Evolutionary conservation across 371 early-diverging fungal species (phyloP), one percentile per base, ranked within the genome.

Genomic region (Dentiscutata heterogama): DNA sequence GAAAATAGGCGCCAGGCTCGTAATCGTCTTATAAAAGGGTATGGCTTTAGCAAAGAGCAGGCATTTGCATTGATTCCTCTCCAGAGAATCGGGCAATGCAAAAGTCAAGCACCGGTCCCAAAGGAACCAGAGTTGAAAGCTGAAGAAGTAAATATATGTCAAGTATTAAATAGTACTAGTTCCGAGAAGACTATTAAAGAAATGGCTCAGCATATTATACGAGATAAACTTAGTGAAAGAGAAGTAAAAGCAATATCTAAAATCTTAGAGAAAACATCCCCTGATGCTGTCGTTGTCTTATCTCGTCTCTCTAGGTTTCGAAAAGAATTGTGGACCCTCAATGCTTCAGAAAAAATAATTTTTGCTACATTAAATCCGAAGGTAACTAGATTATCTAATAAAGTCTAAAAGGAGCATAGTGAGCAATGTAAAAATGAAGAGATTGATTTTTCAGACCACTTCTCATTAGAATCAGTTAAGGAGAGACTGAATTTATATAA

Each of bases 381-480:
- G 3, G 60, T 31, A 35, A 60, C 39, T n/a, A 29, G n/a, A 3
- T 3, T 2, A 75, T 54, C 78, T 25, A 78, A 78, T 54, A 65
- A 78, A 78, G 67, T 64, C 22, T 67, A 76, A 65, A 78, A 53
- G n/a, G 18, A 53, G n/a, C 27, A 22, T 25, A 13, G 29, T 18
- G 35, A 65, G 3, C 20, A 16, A 29, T 18, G 31, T 46, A 39
- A 78, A 53, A 25, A 51, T 65, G 51, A 65, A 56, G 35, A 61
- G 20, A 31, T 76, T 16, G 7, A 61, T 39, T 76, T 22, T 73
- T 51, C 60, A 58, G 76, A 75, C 42, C 27, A 58, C 18, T 75
- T 75, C 31, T 20, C 76, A 29, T 58, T 75, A 58, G 76, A 75
- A 75, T 58, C n/a, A n/a, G n/a, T n/a, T n/a, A n/a, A n/a, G n/a